Evolutionary conservation across 179 eudicot genomes (phyloP).

Genomic region (Kewa caespitosa): DNA sequence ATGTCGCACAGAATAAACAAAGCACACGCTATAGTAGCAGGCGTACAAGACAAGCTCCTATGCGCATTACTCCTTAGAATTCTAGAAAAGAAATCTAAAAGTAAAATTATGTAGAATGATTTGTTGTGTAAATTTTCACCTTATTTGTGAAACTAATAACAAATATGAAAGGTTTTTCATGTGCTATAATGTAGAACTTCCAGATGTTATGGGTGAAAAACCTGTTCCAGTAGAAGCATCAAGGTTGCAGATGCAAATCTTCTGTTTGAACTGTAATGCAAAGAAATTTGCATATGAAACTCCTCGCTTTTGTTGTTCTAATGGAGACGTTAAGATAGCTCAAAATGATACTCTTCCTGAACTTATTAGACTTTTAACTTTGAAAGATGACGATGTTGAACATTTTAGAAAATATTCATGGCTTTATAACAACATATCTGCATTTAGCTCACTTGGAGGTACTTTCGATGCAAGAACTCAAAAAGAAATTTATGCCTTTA

Average conservation of each 20-base stretch:
- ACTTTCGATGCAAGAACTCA: background rate
- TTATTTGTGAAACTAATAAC: no score
- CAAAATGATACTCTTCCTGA: background rate
- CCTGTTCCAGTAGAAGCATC: background rate
- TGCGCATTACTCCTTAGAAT: no score
- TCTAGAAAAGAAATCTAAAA: no score
- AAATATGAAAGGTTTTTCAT: no score
- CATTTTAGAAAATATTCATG: background rate
- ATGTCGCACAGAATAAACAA: no score
- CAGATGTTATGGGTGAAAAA: background rate
- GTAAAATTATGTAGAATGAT: no score
- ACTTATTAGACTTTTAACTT: background rate
- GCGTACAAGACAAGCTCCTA: no score
- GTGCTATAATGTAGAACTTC: background rate
- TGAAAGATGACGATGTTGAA: background rate
- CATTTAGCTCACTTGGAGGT: background rate
- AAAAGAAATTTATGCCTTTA: background rate
- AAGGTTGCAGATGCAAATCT: background rate
- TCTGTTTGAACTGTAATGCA: background rate
- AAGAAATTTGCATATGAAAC: background rate
- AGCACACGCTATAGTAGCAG: no score
- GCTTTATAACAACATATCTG: background rate
- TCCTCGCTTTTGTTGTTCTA: background rate
- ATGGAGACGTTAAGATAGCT: background rate
- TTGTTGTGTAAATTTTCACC: no score